A percentile compares a stretch with the other conserved stretches of the same genome.
phyloP scores from a whole-genome alignment of 2,329 filamentous ascomycete species.

The Colletotrichum horii region DNA sequence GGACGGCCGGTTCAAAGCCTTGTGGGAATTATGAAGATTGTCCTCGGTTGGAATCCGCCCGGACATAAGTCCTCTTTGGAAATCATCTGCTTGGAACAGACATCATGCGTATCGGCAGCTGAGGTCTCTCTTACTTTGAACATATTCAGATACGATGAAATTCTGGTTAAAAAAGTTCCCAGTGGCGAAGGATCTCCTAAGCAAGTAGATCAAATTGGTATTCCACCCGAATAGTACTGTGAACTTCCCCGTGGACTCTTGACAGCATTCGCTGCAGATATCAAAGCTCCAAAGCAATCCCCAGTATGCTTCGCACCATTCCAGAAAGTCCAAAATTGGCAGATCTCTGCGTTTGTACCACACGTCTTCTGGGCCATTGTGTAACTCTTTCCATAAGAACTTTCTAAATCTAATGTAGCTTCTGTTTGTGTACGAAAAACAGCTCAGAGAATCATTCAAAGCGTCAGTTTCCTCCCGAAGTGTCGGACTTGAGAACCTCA shows the following conservation, averaged over 20 bases:
- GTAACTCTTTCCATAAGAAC: too few species aligned
- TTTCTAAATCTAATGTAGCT: background rate
- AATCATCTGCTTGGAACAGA: background rate
- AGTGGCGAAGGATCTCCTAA: rapidly evolving
- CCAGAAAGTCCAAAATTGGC: too few species aligned
- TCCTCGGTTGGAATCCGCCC: rapidly evolving
- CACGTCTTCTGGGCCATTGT: too few species aligned
- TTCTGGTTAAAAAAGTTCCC: background rate
- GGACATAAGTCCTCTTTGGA: background rate
- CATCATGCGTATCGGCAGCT: background rate
- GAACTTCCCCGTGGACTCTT: background rate
- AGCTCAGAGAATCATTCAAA: background rate
- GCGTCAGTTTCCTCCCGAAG: background rate
- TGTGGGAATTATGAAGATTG: background rate
- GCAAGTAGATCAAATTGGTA: background rate
- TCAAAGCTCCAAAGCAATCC: too few species aligned
- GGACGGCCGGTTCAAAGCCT: background rate
- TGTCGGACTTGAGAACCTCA: background rate
- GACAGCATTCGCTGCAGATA: too few species aligned
- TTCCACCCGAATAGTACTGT: background rate
- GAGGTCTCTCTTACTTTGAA: too few species aligned
- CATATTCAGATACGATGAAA: too few species aligned
- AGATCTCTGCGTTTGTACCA: too few species aligned
- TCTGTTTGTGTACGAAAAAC: background rate
- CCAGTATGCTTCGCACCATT: too few species aligned